phyloP scores from a whole-genome alignment of 2,329 filamentous ascomycete genomes.

The Penicillium sp. region DNA sequence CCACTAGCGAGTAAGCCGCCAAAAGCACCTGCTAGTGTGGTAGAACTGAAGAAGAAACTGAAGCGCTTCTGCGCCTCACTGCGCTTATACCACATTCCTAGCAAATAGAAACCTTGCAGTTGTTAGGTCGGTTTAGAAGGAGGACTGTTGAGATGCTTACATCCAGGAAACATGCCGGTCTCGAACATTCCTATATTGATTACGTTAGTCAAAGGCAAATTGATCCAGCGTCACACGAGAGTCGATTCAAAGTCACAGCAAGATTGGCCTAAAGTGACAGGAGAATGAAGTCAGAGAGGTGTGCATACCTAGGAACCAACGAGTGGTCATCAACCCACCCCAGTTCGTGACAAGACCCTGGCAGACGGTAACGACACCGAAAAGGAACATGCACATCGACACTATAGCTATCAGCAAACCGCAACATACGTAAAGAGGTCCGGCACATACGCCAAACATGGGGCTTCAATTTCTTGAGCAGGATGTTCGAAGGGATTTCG shows the following conservation, averaged over 20 bases:
- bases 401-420: conserved; percentile 46
- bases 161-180: conserved; percentile 73
- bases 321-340: conserved; percentile 73
- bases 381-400: conserved; percentile 81
- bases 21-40: conserved; percentile 66
- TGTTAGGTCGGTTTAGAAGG: neutral
- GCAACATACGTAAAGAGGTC: neutral
- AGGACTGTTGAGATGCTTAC: conserved; percentile 41
- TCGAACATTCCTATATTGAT: conserved; percentile 62
- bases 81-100: conserved; percentile 84
- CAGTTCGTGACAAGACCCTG: conserved; percentile 83
- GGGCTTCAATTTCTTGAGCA: conserved; percentile 71
- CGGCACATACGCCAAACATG: conserved; percentile 64
- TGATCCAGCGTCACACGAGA: too few relatives aligned
- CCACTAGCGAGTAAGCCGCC: conserved; percentile 65
- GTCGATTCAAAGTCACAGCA: too few relatives aligned
- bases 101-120: conserved; percentile 59
- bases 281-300: too few relatives aligned
- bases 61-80: conserved; percentile 89
- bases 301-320: conserved; percentile 74
- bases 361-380: conserved; percentile 74
- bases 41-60: conserved; percentile 87
- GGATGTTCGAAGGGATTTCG: conserved; percentile 71
- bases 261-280: too few relatives aligned
- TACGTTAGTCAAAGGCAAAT: conserved; percentile 5